Conservation (phyloP, 345 rosid species). For the Hevea brasiliensis region DNA sequence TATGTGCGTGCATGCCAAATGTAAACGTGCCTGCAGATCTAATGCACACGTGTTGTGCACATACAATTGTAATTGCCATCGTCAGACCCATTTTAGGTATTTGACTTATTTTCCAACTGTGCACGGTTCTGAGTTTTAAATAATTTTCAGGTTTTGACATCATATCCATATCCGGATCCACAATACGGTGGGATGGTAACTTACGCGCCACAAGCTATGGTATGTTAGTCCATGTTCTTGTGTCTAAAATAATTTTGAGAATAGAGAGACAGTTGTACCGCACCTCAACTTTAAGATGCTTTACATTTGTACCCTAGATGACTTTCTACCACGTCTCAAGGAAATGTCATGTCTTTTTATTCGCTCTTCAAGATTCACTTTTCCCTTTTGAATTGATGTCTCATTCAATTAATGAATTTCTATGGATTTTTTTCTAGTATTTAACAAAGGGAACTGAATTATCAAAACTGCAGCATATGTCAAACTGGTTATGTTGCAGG, state of each 20-base stretch:
- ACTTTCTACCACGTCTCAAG: not conserved
- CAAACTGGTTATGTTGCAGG: not conserved
- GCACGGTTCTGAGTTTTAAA: not conserved
- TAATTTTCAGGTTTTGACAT: slow-evolving; percentile 52
- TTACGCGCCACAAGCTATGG: slow-evolving; percentile 53
- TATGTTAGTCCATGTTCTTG: slow-evolving; percentile 26
- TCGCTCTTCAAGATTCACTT: not conserved
- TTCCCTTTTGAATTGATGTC: not conserved
- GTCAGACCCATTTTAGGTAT: not conserved
- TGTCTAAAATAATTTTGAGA: not conserved
- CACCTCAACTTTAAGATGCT: not conserved
- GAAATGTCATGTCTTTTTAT: not conserved
- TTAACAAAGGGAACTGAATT: not conserved
- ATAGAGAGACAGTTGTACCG: slow-evolving; percentile 1
- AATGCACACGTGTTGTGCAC: not conserved
- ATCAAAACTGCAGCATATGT: not conserved
- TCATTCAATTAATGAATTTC: not conserved
- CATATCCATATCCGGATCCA: slow-evolving; percentile 52
- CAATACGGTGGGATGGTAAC: slow-evolving; percentile 43
- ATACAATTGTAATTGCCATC: not conserved
- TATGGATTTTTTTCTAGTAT: not conserved
- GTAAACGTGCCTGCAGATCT: not conserved
- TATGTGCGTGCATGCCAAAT: not conserved
- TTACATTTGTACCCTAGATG: not conserved
- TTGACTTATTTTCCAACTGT: not conserved